Evolutionary conservation across 768 basidiomycete genomes (phyloP).

Genomic region (Trametes elegans): DNA sequence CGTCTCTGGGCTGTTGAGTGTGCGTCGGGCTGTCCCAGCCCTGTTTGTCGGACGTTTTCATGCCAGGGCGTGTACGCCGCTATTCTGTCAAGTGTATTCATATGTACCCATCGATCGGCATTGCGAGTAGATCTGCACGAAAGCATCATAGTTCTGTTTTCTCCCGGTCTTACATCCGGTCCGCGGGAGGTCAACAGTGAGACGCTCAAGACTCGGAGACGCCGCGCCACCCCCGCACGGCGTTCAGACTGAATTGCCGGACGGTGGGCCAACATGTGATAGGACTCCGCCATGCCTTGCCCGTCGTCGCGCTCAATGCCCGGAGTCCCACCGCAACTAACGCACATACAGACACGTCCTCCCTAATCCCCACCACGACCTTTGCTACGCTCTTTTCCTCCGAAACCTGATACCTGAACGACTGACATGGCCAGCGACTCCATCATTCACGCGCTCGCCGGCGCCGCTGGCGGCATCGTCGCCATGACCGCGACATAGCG

Average conservation of each 20-base stretch:
- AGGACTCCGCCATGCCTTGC: background rate
- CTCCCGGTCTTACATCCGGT: too few species aligned
- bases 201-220: too few species aligned
- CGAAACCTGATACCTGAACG: background rate
- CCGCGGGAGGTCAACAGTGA: too few species aligned
- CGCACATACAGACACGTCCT: background rate
- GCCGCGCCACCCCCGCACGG: slow-evolving; percentile 9
- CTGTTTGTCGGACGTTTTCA: background rate
- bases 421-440: slow-evolving; percentile 53
- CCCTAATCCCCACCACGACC: background rate
- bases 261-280: background rate
- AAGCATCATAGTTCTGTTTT: too few species aligned
- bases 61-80: background rate
- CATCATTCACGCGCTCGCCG: slow-evolving; percentile 81
- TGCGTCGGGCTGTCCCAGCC: background rate
- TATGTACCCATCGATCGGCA: background rate
- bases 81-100: background rate
- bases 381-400: background rate
- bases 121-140: background rate
- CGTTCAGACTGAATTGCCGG: slow-evolving; percentile 4
- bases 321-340: slow-evolving; percentile 2
- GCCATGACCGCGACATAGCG: slow-evolving; percentile 93
- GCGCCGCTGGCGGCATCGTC: slow-evolving; percentile 84
- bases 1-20: too few species aligned
- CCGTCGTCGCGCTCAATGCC: background rate